Conservation (phyloP, 805 yeast genomes). For the Suhomyces kilbournensis region DNA sequence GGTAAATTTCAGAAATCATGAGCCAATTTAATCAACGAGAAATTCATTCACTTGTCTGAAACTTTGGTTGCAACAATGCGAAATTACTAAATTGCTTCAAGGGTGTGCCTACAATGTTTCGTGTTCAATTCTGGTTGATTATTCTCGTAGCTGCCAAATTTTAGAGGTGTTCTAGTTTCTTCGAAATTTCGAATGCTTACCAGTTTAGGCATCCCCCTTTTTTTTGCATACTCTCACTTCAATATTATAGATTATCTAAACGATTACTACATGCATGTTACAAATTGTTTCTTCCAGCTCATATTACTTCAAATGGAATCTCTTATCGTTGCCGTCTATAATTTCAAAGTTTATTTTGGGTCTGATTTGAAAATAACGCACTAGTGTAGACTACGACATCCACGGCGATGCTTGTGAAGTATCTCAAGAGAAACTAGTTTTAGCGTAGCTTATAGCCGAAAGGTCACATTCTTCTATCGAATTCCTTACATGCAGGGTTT, state of each 20-base stretch:
- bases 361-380: background rate
- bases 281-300: background rate
- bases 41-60: background rate
- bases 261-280: background rate
- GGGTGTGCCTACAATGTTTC: background rate
- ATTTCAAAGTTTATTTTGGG: background rate
- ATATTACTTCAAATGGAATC: background rate
- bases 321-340: background rate
- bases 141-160: background rate
- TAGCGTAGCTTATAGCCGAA: background rate
- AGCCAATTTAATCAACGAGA: background rate
- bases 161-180: background rate
- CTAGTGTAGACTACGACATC: background rate
- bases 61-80: background rate
- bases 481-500: background rate
- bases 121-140: background rate
- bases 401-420: background rate
- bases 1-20: background rate
- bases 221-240: background rate
- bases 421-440: background rate
- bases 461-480: no score
- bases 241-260: background rate
- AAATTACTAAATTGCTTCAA: background rate
- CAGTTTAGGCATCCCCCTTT: background rate
- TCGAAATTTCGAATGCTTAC: background rate